These are phyloP conservation scores for Fusarium sp. DNA, from an alignment of 2,329 filamentous ascomycete genomes.

Conservation along the genomic window DNA sequence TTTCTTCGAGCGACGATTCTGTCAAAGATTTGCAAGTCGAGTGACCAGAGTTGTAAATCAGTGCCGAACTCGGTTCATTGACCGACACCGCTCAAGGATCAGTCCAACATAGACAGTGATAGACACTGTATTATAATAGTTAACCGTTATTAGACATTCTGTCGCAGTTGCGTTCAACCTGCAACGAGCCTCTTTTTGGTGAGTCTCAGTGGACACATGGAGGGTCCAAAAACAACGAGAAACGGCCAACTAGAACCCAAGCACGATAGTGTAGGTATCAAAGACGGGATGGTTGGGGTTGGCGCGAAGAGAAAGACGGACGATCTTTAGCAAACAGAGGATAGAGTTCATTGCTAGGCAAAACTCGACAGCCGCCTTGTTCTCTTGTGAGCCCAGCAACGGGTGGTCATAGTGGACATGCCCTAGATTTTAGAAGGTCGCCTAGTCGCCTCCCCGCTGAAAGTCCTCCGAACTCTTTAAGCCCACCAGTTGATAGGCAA, in stretches of 20 bases:
- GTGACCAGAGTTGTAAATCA: constrained; percentile 30
- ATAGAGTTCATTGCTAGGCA: constrained; percentile 7
- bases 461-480: constrained; percentile 13
- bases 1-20: constrained; percentile 18
- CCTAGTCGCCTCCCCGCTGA: constrained; percentile 11
- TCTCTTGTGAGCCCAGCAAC: constrained; percentile 11
- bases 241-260: constrained; percentile 17
- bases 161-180: constrained; percentile 23
- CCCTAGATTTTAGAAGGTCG: constrained; percentile 15
- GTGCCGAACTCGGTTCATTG: constrained; percentile 25
- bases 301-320: constrained; percentile 3
- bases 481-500: constrained; percentile 20
- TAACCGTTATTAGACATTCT: constrained; percentile 10
- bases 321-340: constrained; percentile 15
- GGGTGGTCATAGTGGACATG: constrained; percentile 6
- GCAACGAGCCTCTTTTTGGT: constrained; percentile 31
- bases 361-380: background rate
- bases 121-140: constrained; percentile 26
- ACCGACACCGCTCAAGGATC: constrained; percentile 33
- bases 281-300: constrained; percentile 12
- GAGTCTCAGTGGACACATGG: background rate
- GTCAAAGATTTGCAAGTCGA: constrained; percentile 32
- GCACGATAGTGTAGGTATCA: constrained; percentile 6
- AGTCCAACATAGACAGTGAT: constrained; percentile 10
- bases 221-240: constrained; percentile 17